These are phyloP conservation scores for Ophiocordyceps robertsii DNA, from an alignment of 2,329 filamentous ascomycete genomes.

Conservation along the genomic window DNA sequence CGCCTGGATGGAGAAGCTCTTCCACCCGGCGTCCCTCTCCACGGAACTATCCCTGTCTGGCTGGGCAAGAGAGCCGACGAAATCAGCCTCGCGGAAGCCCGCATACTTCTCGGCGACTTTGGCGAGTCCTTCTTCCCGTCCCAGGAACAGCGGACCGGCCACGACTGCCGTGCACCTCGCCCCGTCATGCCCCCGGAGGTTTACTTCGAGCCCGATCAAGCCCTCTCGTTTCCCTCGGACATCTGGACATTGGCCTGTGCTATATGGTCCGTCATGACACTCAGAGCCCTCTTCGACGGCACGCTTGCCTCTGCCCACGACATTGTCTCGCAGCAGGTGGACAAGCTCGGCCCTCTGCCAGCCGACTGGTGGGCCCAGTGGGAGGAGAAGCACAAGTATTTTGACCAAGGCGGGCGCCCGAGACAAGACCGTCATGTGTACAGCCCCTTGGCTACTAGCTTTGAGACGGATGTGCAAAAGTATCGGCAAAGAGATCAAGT, in stretches of 20 bases:
- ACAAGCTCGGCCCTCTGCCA: constrained; percentile 4
- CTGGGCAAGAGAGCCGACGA: constrained; percentile 17
- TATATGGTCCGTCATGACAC: constrained; percentile 19
- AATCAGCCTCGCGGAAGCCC: constrained; percentile 11
- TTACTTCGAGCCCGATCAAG: constrained; percentile 17
- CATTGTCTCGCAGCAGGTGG: constrained; percentile 1
- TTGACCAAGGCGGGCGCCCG: background rate
- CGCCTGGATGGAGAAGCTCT: constrained; percentile 7
- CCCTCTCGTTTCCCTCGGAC: constrained; percentile 20
- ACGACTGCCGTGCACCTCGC: constrained; percentile 16
- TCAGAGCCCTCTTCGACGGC: constrained; percentile 1
- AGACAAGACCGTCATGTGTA: background rate
- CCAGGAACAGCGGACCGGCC: constrained; percentile 4
- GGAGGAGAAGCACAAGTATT: constrained; percentile 1
- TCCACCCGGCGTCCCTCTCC: constrained; percentile 13
- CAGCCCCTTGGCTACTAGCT: background rate
- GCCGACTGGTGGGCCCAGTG: constrained; percentile 2
- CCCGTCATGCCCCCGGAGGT: constrained; percentile 18
- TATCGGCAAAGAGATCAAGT: constrained; percentile 2
- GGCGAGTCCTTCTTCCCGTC: constrained; percentile 18
- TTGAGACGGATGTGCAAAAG: constrained; percentile 3
- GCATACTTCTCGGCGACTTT: constrained; percentile 17
- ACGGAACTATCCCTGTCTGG: constrained; percentile 18
- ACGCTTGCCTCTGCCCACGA: background rate
- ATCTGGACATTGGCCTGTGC: constrained; percentile 24